Base-by-base conservation (phyloP, 495 filamentous ascomycete genomes). In the Aspergillus asperescens region DNA sequence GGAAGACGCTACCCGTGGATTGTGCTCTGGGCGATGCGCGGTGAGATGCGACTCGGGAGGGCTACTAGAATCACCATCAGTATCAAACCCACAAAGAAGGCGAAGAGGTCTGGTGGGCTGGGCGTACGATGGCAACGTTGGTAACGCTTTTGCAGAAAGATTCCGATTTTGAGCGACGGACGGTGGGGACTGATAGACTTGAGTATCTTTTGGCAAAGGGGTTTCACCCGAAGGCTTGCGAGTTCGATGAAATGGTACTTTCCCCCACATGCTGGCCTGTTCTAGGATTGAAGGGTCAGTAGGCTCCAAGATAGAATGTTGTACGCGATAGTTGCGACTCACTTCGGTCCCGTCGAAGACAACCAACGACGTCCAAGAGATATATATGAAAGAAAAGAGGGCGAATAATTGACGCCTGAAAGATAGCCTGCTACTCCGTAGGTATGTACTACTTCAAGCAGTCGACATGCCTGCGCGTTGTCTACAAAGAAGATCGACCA, bases 61-160 rank as follows among this genome's bases (percentile, higher is more conserved):
- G 15, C 58, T 50, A 29, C 62, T 65, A 34, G 7, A 48, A 10
- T 13, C 8, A 50, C 57, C 24, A 57, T 53, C 39, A 23, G 18
- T 20, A 54, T 23, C 24, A 43, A 49, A 31, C 24, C 18, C 54
- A 18, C 15, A 47, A 15, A 18, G 24, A 45, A 10, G 19, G 25
- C 7, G 31, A 25, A n/a, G 16, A 43, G 29, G 18, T 4, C 2
- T 4, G 9, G 8, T 1, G 24, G 12, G 8, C 10, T 70, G n/a
- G n/a, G n/a, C 68, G 59, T 59, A 79, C 76, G 63, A 64, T 50
- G 75, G 74, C 45, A 77, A 46, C 0, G 63, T 57, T 29, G 74
- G 74, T 20, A 75, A 52, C 7, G 59, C 59, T 57, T 74, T 77
- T 15, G 60, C 37, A 28, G 43, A 50, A 3, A 58, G 39, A 6